A percentile compares a stretch with the other conserved stretches of the same genome.
phyloP scores from a whole-genome alignment of 2,329 filamentous ascomycete genomes.

The Talaromyces atroroseus region DNA sequence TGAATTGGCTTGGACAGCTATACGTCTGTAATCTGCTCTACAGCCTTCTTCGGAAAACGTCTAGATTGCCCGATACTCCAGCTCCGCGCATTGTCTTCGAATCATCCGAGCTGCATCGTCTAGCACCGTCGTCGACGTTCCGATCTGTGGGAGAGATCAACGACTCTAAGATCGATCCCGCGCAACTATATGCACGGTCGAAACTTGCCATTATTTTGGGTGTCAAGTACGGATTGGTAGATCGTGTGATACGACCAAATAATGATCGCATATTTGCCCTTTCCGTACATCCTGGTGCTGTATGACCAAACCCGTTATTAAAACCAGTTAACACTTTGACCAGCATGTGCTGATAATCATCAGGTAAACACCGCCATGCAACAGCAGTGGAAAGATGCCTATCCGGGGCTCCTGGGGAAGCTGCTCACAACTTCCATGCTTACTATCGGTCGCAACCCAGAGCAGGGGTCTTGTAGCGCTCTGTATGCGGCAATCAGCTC shows the following conservation, averaged over 20 bases:
- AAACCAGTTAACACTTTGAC: too few relatives aligned
- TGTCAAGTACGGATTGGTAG: conserved; percentile 38
- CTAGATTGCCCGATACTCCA: conserved; percentile 24
- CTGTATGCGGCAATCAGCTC: conserved; percentile 39
- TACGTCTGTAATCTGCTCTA: conserved; percentile 41
- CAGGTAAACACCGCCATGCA: conserved; percentile 41
- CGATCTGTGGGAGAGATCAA: conserved; percentile 41
- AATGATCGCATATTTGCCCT: conserved; percentile 38
- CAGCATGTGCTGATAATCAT: too few relatives aligned
- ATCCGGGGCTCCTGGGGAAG: conserved; percentile 38
- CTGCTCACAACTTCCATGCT: conserved; percentile 33
- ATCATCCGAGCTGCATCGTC: conserved; percentile 38
- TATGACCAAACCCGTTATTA: too few relatives aligned
- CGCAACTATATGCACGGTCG: conserved; percentile 37
- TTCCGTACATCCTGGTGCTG: conserved; percentile 38
- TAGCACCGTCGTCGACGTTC: conserved; percentile 37
- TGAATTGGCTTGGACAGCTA: conserved; percentile 44
- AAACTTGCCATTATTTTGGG: conserved; percentile 43
- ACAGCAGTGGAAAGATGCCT: conserved; percentile 44
- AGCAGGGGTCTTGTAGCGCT: conserved; percentile 43
- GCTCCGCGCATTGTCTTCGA: conserved; percentile 40
- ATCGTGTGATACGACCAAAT: conserved; percentile 40
- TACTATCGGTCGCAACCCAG: conserved; percentile 30
- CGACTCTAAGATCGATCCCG: conserved; percentile 27
- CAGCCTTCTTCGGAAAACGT: conserved; percentile 40